Evolutionary conservation across 2,329 filamentous ascomycete species (phyloP), one percentile per base, ranked within the genome.

Genomic region (Gaeumannomyces sp.): DNA sequence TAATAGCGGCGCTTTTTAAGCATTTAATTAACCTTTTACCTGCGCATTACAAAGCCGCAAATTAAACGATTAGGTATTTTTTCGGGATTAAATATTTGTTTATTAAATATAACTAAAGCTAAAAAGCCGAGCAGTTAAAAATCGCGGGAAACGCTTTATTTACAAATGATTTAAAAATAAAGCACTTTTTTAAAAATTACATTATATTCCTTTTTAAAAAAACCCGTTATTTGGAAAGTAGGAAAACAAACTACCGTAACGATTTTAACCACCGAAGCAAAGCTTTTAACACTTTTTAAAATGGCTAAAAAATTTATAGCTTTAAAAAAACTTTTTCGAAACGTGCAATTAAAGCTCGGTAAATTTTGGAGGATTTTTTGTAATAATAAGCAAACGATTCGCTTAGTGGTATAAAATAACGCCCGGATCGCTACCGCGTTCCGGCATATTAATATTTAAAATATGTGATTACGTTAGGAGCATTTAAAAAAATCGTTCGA

Each of bases 161-260:
- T 56, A 10, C 50, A 4, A 10, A 56, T 10, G 50, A 25, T 56
- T 5, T 5, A 4, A 10, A 56, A 25, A 56, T 10, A 3, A 56
- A 10, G 50, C 11, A 25, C 50, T n/a, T 56, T 10, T 5, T 56
- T 25, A 56, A 56, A 10, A 10, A 10, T 3, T 13, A 56, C 50
- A 13, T 56, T 10, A 10, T 56, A 10, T 56, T 56, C 50, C 11
- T 65, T 5, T 65, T 63, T 60, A n/a, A 29, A 13, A 31, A 31
- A 60, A 33, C 35, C 62, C 27, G 28, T 65, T 13, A 27, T 38
- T n/a, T 65, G 45, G 61, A 63, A 60, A 28, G 61, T 50, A 28
- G 62, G 62, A 10, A 65, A 63, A 45, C 61, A 65, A 57, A 60
- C 62, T 4, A 65, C 60, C 10, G 61, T 63, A 13, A 65, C 64